A percentile compares a stretch with the other conserved stretches of the same genome.
phyloP scores from a whole-genome alignment of 768 basidiomycete species.

The Scleroderma bovista region DNA sequence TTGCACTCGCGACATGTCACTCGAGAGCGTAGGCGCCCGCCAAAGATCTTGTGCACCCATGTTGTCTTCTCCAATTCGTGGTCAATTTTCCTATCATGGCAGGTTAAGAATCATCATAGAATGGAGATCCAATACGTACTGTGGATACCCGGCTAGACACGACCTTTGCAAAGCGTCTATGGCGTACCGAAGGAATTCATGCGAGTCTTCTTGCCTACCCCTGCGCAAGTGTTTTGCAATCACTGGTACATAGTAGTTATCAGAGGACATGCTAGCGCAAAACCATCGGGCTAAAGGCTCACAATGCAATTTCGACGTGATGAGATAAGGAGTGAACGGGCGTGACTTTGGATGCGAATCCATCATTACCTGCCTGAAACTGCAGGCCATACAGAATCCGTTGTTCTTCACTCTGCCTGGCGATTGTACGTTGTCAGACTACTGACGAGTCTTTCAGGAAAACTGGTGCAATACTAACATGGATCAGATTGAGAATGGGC shows the following conservation, averaged over 20 bases:
- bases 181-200: slow-evolving; percentile 94
- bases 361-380: slow-evolving; percentile 50
- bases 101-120: slow-evolving; percentile 9
- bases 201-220: slow-evolving; percentile 96
- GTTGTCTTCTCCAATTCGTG: slow-evolving; percentile 75
- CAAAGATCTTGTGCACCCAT: slow-evolving; percentile 93
- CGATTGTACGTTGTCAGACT: background rate
- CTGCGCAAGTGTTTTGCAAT: slow-evolving; percentile 88
- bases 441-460: background rate
- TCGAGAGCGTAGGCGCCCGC: slow-evolving; percentile 84
- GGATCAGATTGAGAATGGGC: slow-evolving; percentile 43
- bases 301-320: slow-evolving; percentile 72
- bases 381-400: slow-evolving; percentile 78
- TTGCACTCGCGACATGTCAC: slow-evolving; percentile 80
- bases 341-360: slow-evolving; percentile 44
- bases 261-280: slow-evolving; percentile 5
- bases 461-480: slow-evolving; percentile 44
- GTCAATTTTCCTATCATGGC: slow-evolving; percentile 54
- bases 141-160: slow-evolving; percentile 64
- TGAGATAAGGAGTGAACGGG: slow-evolving; percentile 56
- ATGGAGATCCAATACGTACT: slow-evolving; percentile 42
- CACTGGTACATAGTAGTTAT: slow-evolving; percentile 40
- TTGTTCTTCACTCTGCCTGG: slow-evolving; percentile 35
- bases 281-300: slow-evolving; percentile 20
- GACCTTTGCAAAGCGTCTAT: slow-evolving; percentile 89